Evolutionary conservation across 73 alveolate species (phyloP), one percentile per base, ranked within the genome.

Genomic region (Paramecium sonneborni): DNA sequence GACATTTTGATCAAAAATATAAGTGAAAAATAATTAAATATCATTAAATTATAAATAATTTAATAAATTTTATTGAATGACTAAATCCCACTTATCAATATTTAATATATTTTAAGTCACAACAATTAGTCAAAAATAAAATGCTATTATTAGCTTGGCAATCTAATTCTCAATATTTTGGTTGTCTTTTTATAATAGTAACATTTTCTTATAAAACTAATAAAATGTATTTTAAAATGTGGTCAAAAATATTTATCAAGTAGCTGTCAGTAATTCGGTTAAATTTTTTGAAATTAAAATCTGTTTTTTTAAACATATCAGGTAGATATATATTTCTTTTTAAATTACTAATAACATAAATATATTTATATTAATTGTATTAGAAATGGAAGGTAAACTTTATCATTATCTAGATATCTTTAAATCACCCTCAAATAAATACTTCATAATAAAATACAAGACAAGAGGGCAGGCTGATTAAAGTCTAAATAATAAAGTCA

Each of bases 31-130:
- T 26, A 26, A 62, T 62, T 62, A 62, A 52, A 52, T 46, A 52
- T 52, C 18, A 52, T 52, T 30, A n/a, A 52, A 18, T 52, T n/a
- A 52, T 52, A 3, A 52, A 52, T 52, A 52, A n/a, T 52, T 52
- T 52, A 52, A 52, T 52, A 52, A 52, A 52, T 62, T 62, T 62
- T 62, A 62, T 30, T 62, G 34, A 62, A 62, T 62, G 84, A 62
- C 84, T 62, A 62, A 62, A 62, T 62, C 84, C 84, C 84, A 62
- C 84, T 62, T 62, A 62, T 46, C 24, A 21, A 62, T 62, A 62
- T 46, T 62, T 2, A 62, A 62, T 62, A 44, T 62, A 62, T 62
- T 62, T 62, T 62, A 62, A 62, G 84, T 62, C 84, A 62, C 84
- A 62, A 62, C 84, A 23, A 62, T 62, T 62, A 32, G 84, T 62